These are phyloP conservation scores for Papiliotrema fonsecae DNA, from an alignment of 1,284 basidiomycete species.

Conservation along the genomic window DNA sequence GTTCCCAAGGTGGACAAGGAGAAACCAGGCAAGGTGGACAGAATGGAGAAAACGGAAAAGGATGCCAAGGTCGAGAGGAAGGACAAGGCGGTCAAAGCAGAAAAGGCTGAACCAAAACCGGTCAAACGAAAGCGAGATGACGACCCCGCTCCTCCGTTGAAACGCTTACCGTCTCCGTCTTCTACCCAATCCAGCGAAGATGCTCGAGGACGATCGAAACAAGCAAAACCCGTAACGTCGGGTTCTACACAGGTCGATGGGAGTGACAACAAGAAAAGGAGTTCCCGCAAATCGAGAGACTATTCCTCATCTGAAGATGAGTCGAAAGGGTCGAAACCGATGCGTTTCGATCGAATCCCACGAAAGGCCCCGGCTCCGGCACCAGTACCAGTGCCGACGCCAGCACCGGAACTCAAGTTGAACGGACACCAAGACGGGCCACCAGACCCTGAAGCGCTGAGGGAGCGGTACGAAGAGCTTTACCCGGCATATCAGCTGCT, in stretches of 20 bases:
- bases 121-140: not conserved
- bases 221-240: not conserved
- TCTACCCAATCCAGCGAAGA: not conserved
- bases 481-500: conserved; percentile 35
- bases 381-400: not conserved
- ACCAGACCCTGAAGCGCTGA: conserved; percentile 21
- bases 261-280: not conserved
- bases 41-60: no score
- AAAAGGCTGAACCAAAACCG: not conserved
- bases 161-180: not conserved
- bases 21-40: not conserved
- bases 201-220: not conserved
- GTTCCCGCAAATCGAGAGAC: not conserved
- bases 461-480: conserved; percentile 39
- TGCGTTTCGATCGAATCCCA: not conserved
- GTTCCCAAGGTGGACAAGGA: not conserved
- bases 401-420: conserved; percentile 3
- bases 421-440: conserved; percentile 4
- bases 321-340: not conserved
- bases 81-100: not conserved
- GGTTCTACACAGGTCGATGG: no score
- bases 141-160: not conserved
- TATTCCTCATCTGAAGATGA: conserved; percentile 1
- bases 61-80: no score
- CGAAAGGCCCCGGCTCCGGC: not conserved